A percentile compares a stretch with the other conserved stretches of the same genome.
Evolutionary conservation across 2,329 filamentous ascomycete genomes (phyloP).

Genomic region (Xylaria arbuscula): DNA sequence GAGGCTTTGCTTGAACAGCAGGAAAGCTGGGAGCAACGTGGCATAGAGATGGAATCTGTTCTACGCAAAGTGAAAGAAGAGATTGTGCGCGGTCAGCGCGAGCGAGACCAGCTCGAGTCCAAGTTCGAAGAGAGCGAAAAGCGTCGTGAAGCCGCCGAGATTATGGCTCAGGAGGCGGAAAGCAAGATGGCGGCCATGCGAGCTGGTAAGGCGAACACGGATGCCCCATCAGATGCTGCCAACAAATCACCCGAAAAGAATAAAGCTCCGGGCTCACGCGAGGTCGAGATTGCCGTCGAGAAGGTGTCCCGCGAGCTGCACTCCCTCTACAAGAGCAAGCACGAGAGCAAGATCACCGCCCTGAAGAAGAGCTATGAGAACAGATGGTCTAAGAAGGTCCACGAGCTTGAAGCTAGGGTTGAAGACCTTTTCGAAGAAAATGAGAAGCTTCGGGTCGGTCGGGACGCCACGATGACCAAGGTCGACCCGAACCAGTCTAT

Average conservation of each 20-base stretch:
- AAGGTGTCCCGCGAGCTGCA: constrained; percentile 95
- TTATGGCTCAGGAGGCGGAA: constrained; percentile 79
- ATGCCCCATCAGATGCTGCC: constrained; percentile 45
- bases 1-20: constrained; percentile 81
- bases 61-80: constrained; percentile 84
- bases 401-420: constrained; percentile 78
- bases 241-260: constrained; percentile 55
- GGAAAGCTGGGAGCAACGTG: constrained; percentile 84
- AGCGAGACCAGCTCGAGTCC: constrained; percentile 80
- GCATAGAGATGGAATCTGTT: constrained; percentile 85
- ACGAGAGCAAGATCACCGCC: constrained; percentile 93
- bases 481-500: constrained; percentile 60
- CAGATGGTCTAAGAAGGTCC: constrained; percentile 88
- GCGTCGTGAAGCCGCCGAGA: constrained; percentile 77
- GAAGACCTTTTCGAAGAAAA: constrained; percentile 78
- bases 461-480: constrained; percentile 73
- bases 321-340: constrained; percentile 93
- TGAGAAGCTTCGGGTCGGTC: constrained; percentile 74
- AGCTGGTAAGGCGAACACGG: constrained; percentile 65
- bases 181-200: constrained; percentile 80
- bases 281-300: constrained; percentile 87
- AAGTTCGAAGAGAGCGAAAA: constrained; percentile 83
- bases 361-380: constrained; percentile 87
- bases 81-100: constrained; percentile 79
- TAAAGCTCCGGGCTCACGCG: constrained; percentile 57